Base-by-base conservation (phyloP, 2,329 filamentous ascomycete species). In the Talaromyces rugulosus region DNA sequence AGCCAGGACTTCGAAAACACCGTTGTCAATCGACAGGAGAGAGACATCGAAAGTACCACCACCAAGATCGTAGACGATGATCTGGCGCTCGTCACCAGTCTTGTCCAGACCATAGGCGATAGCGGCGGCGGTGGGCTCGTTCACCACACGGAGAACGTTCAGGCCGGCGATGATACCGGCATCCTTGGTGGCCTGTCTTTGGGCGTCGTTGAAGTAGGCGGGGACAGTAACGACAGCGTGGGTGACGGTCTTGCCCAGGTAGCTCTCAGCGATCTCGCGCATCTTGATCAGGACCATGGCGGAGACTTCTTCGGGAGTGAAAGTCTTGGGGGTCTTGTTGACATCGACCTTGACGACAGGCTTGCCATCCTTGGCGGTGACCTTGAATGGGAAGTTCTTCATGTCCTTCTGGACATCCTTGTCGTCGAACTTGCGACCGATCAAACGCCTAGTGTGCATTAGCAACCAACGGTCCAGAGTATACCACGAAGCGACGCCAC, bases 301-400 rank as follows among this genome's bases (percentile, higher is more conserved):
- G 69, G 83, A 87, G 64, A 88, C 79, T 74, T 89, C 86, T 76
- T 89, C 86, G 58, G 86, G 86, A 44, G 85, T 87, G 78, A 88
- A 87, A 62, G 78, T 83, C 79, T 85, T 87, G 68, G 85, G 77
- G 66, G 77, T 72, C 68, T 83, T 80, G 76, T 80, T 74, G 61
- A 88, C 85, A 55, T 87, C 84, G 66, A 88, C 85, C 68, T 89
- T 85, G 75, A 99, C 88, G 68, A 88, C 81, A 67, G 95, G 95
- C 84, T 97, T 96, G 77, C 88, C 92, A 79, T 90, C 87, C 84
- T 95, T 93, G 84, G 90, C 85, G 74, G 92, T 76, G 65, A 99
- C 90, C 82, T 91, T 92, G 89, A 94, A 99, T 74, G 95, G 94
- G 86, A 96, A 97, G 85, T 97, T 91, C 90, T 99, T 98, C 76